Base-by-base conservation (phyloP, 192 early-diverging fungal species). In the Coemansia sp. region DNA sequence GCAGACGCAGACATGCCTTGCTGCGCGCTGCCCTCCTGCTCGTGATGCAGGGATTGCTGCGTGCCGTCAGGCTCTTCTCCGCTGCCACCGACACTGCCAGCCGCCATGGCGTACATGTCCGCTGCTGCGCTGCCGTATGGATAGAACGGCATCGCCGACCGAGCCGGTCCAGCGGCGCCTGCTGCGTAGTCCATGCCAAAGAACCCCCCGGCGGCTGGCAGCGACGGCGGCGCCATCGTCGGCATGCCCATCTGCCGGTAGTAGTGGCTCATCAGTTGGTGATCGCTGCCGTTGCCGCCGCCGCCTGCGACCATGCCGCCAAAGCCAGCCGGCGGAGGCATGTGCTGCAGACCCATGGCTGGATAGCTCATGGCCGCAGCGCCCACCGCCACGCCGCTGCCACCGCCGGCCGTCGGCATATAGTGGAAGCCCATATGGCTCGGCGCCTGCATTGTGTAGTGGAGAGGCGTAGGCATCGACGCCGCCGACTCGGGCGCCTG, bases 301-400 rank as follows among this genome's bases (percentile, higher is more conserved):
- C 48, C 54, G 25, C 35, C 35, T n/a, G 55, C 71, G 34, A 68
- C 74, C 74, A 77, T 77, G 57, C 74, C 74, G 22, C 74, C 74
- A 62, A 65, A 77, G 20, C 69, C 65, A 6, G 74, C 66, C 6
- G 39, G 39, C 13, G 39, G 39, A 42, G 39, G 39, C 39, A 42
- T 42, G 2, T 50, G 49, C 19, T 50, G 49, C 49, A 50, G 3
- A 56, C 25, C 48, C 13, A 55, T 20, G 22, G 55, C 73, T 7
- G 74, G 74, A 28, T 64, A 77, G 65, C 74, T 77, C 74, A 77
- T 77, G 6, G 69, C 74, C 7, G 45, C 64, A 0, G 58, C 51
- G 1, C 45, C 45, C 22, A 22, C 25, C 6, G 32, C 27, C 20
- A 53, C 25, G 20, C 45, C 46, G 29, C 20, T 13, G 51, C 23